These are phyloP conservation scores for Hymenotorrendiella dingleyae DNA, from an alignment of 2,329 filamentous ascomycete species.

Conservation along the genomic window DNA sequence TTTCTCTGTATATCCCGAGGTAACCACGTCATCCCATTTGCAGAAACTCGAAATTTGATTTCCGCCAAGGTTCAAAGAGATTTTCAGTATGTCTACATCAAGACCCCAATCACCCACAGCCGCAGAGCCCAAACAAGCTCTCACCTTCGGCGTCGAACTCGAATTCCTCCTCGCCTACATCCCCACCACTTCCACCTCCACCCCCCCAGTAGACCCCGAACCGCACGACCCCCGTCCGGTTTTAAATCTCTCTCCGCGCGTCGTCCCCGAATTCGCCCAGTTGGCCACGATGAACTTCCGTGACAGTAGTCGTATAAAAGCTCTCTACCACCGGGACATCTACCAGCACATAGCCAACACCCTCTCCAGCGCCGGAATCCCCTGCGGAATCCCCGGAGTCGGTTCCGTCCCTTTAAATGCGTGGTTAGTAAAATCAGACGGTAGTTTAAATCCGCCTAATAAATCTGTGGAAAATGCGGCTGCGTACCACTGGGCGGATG, in stretches of 20 bases:
- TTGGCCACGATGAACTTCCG: too few relatives aligned
- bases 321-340: background rate
- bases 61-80: too few relatives aligned
- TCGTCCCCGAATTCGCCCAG: too few relatives aligned
- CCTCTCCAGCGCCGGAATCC: background rate
- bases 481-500: background rate
- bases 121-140: background rate
- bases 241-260: too few relatives aligned
- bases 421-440: background rate
- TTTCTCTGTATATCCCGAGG: too few relatives aligned
- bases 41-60: too few relatives aligned
- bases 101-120: too few relatives aligned
- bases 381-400: background rate
- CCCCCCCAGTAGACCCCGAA: too few relatives aligned
- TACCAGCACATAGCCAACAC: background rate
- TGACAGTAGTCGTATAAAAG: background rate
- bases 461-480: too few relatives aligned
- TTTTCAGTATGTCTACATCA: too few relatives aligned
- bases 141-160: slow-evolving; percentile 3
- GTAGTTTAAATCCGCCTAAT: background rate
- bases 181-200: background rate
- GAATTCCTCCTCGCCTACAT: background rate
- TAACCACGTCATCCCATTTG: too few relatives aligned
- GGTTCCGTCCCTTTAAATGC: background rate
- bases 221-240: background rate